Conservation (phyloP, 352 stramenopile species). For the Phytophthora rubi region DNA sequence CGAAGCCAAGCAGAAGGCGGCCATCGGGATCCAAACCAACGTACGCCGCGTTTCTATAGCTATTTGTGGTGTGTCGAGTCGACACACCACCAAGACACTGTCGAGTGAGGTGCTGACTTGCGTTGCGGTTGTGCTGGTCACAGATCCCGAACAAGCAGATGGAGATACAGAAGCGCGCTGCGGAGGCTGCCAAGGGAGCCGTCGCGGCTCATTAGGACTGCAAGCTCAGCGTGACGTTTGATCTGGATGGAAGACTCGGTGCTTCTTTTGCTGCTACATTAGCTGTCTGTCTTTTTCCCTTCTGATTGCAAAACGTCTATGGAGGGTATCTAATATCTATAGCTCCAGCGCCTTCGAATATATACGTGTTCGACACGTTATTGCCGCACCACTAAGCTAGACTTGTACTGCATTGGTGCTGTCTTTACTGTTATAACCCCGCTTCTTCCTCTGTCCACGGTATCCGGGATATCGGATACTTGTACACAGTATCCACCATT, state of each 20-base stretch:
- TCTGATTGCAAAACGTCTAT: constrained; percentile 20
- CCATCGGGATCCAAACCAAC: constrained; percentile 86
- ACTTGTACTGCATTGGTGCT: too few species aligned
- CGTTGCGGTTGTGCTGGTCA: constrained; percentile 2
- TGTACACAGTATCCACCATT: too few species aligned
- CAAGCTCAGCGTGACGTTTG: neutral
- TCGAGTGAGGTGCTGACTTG: too few species aligned
- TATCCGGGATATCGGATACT: too few species aligned
- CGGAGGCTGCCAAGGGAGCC: constrained; percentile 74
- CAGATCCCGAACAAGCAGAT: constrained; percentile 91
- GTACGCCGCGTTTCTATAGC: constrained; percentile 36
- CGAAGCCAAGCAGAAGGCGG: constrained; percentile 91
- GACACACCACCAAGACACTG: too few species aligned
- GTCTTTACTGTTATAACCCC: too few species aligned
- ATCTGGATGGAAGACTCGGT: constrained; percentile 18
- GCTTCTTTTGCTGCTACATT: constrained; percentile 21
- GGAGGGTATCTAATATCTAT: too few species aligned
- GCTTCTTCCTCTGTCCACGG: too few species aligned
- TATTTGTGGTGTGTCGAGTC: too few species aligned
- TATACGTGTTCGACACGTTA: too few species aligned
- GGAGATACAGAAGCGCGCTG: constrained; percentile 89
- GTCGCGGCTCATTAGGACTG: constrained; percentile 48
- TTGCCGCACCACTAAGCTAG: too few species aligned
- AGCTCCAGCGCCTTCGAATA: too few species aligned
- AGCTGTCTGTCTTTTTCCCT: neutral